phyloP scores from a whole-genome alignment of 495 filamentous ascomycete genomes.

The Lepraria neglecta region DNA sequence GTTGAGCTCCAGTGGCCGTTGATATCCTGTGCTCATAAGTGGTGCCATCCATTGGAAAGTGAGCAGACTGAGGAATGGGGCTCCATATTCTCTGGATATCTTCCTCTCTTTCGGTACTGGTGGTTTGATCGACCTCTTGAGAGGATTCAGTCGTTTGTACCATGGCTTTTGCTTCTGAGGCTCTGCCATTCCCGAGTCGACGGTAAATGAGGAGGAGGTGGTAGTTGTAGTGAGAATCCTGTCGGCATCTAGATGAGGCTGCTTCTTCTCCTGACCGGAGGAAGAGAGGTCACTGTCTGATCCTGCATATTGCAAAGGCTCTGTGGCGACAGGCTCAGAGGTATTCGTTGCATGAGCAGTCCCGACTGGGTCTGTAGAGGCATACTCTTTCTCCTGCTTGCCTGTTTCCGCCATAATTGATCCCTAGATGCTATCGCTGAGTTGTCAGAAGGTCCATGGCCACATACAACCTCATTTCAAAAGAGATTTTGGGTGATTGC shows the following conservation, averaged over 20 bases:
- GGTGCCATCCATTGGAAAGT: slow-evolving; percentile 59
- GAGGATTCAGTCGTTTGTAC: slow-evolving; percentile 50
- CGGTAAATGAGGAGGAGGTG: slow-evolving; percentile 24
- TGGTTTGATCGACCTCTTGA: slow-evolving; percentile 46
- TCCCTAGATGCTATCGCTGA: neutral
- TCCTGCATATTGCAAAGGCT: slow-evolving; percentile 24
- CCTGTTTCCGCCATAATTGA: slow-evolving; percentile 19
- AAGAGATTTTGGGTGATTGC: neutral
- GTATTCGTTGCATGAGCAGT: slow-evolving; percentile 22
- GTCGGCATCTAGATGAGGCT: neutral
- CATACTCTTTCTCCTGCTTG: slow-evolving; percentile 25
- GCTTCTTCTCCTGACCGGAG: slow-evolving; percentile 18
- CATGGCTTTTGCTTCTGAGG: slow-evolving; percentile 39
- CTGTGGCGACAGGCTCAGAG: slow-evolving; percentile 25
- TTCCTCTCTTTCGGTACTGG: slow-evolving; percentile 48
- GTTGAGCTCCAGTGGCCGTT: slow-evolving; percentile 71
- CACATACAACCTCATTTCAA: neutral
- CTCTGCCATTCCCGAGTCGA: slow-evolving; percentile 3
- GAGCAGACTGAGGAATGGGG: slow-evolving; percentile 47
- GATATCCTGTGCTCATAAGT: slow-evolving; percentile 68
- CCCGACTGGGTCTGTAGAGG: slow-evolving; percentile 25
- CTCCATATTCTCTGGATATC: slow-evolving; percentile 47
- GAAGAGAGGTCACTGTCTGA: slow-evolving; percentile 24
- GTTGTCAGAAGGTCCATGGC: neutral
- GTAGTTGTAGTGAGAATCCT: slow-evolving; percentile 27